Evolutionary conservation across 306 rosid genomes (phyloP).

Genomic region (Dalbergia oliveri): DNA sequence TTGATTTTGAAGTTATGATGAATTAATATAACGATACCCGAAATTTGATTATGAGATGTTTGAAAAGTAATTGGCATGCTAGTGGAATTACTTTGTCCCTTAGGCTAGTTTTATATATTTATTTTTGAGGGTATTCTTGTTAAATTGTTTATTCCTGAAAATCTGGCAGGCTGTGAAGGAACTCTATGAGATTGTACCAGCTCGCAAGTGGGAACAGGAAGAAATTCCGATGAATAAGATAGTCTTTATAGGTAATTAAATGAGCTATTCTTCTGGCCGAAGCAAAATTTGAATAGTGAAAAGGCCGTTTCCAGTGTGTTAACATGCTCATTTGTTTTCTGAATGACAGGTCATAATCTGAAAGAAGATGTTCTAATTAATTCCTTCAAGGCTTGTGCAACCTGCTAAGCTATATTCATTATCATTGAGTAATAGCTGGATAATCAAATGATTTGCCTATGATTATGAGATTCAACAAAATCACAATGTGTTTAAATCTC

Average conservation of each 20-base stretch:
- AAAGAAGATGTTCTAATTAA: slow-evolving; percentile 54
- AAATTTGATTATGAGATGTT: slow-evolving; percentile 4
- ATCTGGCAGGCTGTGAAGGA: slow-evolving; percentile 86
- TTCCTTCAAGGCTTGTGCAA: slow-evolving; percentile 52
- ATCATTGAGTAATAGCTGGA: slow-evolving; percentile 1
- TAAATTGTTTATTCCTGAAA: slow-evolving; percentile 27
- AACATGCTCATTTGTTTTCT: slow-evolving; percentile 27
- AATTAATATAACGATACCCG: neutral
- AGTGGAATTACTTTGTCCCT: slow-evolving; percentile 5
- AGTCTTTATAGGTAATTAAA: slow-evolving; percentile 80
- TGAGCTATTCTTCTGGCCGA: slow-evolving; percentile 2
- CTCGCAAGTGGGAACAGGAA: slow-evolving; percentile 78
- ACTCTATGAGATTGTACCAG: slow-evolving; percentile 85
- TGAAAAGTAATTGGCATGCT: slow-evolving; percentile 11
- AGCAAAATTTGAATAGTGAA: slow-evolving; percentile 14
- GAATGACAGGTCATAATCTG: slow-evolving; percentile 62
- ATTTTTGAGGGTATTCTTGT: neutral
- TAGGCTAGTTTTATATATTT: neutral
- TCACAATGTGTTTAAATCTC: neutral
- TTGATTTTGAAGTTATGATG: neutral
- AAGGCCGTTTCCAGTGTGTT: neutral
- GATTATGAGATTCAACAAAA: slow-evolving; percentile 31
- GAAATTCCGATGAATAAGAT: slow-evolving; percentile 79
- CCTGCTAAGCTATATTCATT: slow-evolving; percentile 33
- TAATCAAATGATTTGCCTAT: slow-evolving; percentile 13